Evolutionary conservation across 1,139 yeast genomes (phyloP).

Genomic region (Waltiozyma sp.): DNA sequence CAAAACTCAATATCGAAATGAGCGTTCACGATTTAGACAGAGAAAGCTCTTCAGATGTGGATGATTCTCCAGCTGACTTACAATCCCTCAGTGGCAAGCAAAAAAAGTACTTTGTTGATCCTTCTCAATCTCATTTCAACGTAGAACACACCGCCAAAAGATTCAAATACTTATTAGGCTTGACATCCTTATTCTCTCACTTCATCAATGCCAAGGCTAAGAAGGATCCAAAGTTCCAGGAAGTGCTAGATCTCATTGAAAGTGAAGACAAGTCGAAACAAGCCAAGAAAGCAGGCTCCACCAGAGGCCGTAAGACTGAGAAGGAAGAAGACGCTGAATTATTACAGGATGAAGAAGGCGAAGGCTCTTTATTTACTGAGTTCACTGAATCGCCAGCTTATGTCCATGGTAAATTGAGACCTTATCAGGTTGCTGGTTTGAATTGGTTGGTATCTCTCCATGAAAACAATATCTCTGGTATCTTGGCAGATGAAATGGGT

Average conservation of each 20-base stretch:
- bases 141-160: slow-evolving; percentile 47
- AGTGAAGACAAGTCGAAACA: slow-evolving; percentile 12
- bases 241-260: slow-evolving; percentile 27
- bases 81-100: slow-evolving; percentile 13
- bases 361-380: slow-evolving; percentile 35
- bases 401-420: slow-evolving; percentile 53
- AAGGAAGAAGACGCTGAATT: slow-evolving; percentile 65
- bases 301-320: slow-evolving; percentile 41
- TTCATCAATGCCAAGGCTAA: slow-evolving; percentile 58
- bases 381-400: slow-evolving; percentile 58
- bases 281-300: slow-evolving; percentile 5
- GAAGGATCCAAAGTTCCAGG: slow-evolving; percentile 46
- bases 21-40: neutral
- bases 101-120: slow-evolving; percentile 33
- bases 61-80: slow-evolving; percentile 4
- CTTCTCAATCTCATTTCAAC: slow-evolving; percentile 37
- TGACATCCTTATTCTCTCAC: slow-evolving; percentile 59
- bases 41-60: slow-evolving; percentile 1
- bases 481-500: slow-evolving; percentile 97
- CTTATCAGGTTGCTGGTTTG: slow-evolving; percentile 87
- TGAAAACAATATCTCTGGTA: slow-evolving; percentile 81
- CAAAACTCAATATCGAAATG: neutral
- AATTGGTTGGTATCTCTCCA: slow-evolving; percentile 83
- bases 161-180: slow-evolving; percentile 53
- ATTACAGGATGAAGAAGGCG: slow-evolving; percentile 39